Conservation (phyloP, 192 early-diverging fungal genomes). For the Umbelopsis ramanniana region DNA sequence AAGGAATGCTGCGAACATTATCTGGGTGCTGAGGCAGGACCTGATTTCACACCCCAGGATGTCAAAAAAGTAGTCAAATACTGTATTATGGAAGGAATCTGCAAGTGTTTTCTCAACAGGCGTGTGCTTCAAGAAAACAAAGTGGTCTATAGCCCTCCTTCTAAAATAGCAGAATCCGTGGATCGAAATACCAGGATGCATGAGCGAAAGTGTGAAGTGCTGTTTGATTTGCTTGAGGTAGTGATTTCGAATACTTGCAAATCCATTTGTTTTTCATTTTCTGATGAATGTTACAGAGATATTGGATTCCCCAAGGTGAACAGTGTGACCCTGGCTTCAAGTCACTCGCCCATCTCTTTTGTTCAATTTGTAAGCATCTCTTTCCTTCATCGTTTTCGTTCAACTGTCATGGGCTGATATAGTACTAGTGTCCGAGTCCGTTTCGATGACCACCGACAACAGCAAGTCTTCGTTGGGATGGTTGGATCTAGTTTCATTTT, state of each 20-base stretch:
- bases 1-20: neutral
- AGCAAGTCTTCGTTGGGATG: neutral
- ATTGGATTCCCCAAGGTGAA: neutral
- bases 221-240: neutral
- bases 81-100: conserved; percentile 31
- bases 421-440: neutral
- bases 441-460: neutral
- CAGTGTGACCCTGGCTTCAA: neutral
- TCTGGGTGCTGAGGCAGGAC: neutral
- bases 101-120: conserved; percentile 19
- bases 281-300: conserved; percentile 1
- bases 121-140: neutral
- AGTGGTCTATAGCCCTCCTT: neutral
- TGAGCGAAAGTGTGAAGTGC: neutral
- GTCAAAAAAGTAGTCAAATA: neutral
- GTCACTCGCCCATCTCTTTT: neutral
- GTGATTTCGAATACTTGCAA: neutral
- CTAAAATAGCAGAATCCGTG: neutral
- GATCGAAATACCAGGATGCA: neutral
- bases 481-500: neutral
- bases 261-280: neutral
- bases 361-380: conserved; percentile 10
- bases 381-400: neutral
- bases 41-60: neutral
- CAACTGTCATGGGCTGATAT: neutral